Evolutionary conservation across 2,329 filamentous ascomycete genomes (phyloP), one percentile per base, ranked within the genome.

Genomic region (Stromatinia cepivora): DNA sequence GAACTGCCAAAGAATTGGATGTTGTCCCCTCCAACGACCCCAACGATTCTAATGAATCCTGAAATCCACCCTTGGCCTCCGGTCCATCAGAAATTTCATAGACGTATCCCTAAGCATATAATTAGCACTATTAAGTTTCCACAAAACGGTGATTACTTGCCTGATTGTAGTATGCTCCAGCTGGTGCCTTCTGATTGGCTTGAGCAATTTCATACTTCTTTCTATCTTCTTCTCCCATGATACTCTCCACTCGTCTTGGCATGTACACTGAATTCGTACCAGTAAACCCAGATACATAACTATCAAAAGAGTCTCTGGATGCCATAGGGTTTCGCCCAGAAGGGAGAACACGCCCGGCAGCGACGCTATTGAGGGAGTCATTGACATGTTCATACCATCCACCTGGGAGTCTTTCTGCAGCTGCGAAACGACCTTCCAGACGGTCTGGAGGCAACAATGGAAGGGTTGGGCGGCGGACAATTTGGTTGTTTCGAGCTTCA

Each of bases 211-310:
- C 85, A 77, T 93, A 92, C 76, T 92, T 91, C 72, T 85, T 86
- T 48, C 88, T 86, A 76, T 94, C 92, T 78, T 95, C 92, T 9
- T 90, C 88, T 72, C 87, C 87, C 87, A 96, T 92, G 75, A 94
- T 87, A 75, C 86, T 91, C 46, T 78, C 77, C 15, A 78, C 77
- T n/a, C 77, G 75, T 75, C 94, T 90, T 0, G 91, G 90, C 76
- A 90, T 81, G 74, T 88, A 88, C 42, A 93, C 83, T 0, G 87
- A 89, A 73, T 87, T 85, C 62, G 80, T 82, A 13, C 80, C 84
- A 0, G 87, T 88, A 28, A 82, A 83, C 4, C 81, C 84, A 4
- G 88, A 91, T 66, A 85, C 78, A 63, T 87, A 82, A 56, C 90
- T 93, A 66, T 92, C 89, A 73, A 88, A 86, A 0, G 92, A 94